These are phyloP conservation scores for Hymenoscyphus scutula DNA, from an alignment of 2,329 filamentous ascomycete genomes.

Conservation along the genomic window DNA sequence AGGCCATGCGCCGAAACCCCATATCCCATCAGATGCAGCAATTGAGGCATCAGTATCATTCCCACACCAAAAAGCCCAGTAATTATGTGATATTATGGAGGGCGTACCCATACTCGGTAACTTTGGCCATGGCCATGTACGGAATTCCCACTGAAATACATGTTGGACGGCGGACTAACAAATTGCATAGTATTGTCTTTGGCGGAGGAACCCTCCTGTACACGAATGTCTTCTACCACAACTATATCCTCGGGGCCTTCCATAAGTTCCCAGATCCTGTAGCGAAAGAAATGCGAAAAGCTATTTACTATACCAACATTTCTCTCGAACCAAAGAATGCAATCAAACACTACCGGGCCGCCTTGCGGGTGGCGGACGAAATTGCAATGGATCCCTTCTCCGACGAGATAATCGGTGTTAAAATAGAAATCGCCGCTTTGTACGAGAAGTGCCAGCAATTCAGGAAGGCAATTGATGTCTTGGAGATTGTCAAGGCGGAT, in stretches of 20 bases:
- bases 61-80: slow-evolving; percentile 12
- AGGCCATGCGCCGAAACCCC: slow-evolving; percentile 22
- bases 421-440: slow-evolving; percentile 76
- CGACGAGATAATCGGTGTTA: slow-evolving; percentile 86
- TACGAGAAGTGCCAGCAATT: slow-evolving; percentile 74
- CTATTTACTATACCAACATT: slow-evolving; percentile 82
- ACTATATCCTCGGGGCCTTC: slow-evolving; percentile 41
- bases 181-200: slow-evolving; percentile 27
- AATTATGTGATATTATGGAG: slow-evolving; percentile 26
- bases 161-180: neutral
- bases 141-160: neutral
- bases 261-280: slow-evolving; percentile 66
- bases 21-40: slow-evolving; percentile 28
- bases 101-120: slow-evolving; percentile 32
- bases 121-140: slow-evolving; percentile 31
- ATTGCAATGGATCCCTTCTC: slow-evolving; percentile 82
- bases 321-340: slow-evolving; percentile 72
- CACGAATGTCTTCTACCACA: slow-evolving; percentile 34
- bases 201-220: slow-evolving; percentile 30
- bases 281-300: slow-evolving; percentile 75
- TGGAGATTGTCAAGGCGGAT: slow-evolving; percentile 74
- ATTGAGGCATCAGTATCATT: slow-evolving; percentile 27
- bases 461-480: slow-evolving; percentile 68
- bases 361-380: slow-evolving; percentile 70
- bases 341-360: slow-evolving; percentile 78